phyloP scores from a whole-genome alignment of 169 alveolate species.

The Cryptosporidium tyzzeri region DNA sequence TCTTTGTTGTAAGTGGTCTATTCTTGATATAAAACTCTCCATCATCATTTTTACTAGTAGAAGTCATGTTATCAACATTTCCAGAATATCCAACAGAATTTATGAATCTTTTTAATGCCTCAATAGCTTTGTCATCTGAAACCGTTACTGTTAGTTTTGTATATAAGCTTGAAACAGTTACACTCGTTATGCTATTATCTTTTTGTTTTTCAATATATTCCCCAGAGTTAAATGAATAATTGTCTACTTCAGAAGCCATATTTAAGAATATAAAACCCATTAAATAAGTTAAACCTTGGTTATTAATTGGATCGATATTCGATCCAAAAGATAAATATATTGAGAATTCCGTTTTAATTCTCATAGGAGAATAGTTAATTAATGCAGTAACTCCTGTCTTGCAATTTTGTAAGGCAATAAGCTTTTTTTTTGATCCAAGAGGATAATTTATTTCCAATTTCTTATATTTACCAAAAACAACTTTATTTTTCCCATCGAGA shows the following conservation, averaged over 20 bases:
- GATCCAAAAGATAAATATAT: slow-evolving; percentile 52
- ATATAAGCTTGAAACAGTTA: slow-evolving; percentile 35
- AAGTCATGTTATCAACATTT: neutral
- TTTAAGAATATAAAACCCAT: slow-evolving; percentile 46
- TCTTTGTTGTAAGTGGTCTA: slow-evolving; percentile 4
- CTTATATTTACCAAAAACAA: slow-evolving; percentile 10
- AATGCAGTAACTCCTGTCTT: slow-evolving; percentile 26
- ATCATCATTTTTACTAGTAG: neutral
- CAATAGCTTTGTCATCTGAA: slow-evolving; percentile 7
- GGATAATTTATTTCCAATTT: slow-evolving; percentile 24
- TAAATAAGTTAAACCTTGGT: slow-evolving; percentile 54
- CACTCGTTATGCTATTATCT: slow-evolving; percentile 20
- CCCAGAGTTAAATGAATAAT: slow-evolving; percentile 7
- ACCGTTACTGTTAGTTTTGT: slow-evolving; percentile 25
- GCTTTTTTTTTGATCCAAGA: slow-evolving; percentile 7
- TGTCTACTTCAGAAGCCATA: slow-evolving; percentile 26
- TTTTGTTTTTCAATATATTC: slow-evolving; percentile 33
- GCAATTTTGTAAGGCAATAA: slow-evolving; percentile 50
- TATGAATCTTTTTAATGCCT: slow-evolving; percentile 9
- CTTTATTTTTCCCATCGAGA: neutral
- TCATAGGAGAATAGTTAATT: slow-evolving; percentile 49
- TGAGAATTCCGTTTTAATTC: slow-evolving; percentile 52
- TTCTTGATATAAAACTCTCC: neutral
- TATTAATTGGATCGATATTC: slow-evolving; percentile 20
- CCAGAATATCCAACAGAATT: slow-evolving; percentile 19